A percentile compares a stretch with the other conserved stretches of the same genome.
Conservation (phyloP, 1,139 yeast species). For the Geotrichum carabidarum region DNA sequence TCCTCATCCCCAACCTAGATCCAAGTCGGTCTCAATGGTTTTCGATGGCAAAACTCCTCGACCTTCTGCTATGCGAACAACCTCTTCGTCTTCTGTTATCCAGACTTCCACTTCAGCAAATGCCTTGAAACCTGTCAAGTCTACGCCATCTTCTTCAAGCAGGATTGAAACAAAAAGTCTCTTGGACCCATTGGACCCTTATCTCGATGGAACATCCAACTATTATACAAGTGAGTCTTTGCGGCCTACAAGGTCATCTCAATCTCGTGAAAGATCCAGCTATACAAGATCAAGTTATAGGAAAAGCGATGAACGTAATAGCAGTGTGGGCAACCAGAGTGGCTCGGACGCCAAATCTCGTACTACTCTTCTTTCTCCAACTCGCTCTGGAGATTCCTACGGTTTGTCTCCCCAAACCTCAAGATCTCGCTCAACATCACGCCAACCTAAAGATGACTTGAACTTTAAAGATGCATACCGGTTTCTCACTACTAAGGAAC, state of each 20-base stretch:
- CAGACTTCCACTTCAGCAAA: not conserved
- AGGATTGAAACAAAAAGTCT: not conserved
- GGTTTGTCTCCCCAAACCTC: constrained; percentile 19
- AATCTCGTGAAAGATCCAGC: not conserved
- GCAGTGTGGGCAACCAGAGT: not conserved
- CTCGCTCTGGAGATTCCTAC: constrained; percentile 20
- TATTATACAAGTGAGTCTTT: not conserved
- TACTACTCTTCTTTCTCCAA: constrained; percentile 18
- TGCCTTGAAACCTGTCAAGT: constrained; percentile 5
- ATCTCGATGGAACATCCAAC: not conserved
- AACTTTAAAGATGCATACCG: constrained; percentile 28
- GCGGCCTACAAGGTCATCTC: constrained; percentile 13
- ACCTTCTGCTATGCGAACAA: not conserved
- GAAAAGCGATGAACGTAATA: not conserved
- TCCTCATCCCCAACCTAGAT: not conserved
- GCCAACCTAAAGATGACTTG: constrained; percentile 20
- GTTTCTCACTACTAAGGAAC: constrained; percentile 26
- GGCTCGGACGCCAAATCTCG: constrained; percentile 1
- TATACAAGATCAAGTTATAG: not conserved
- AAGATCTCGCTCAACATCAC: constrained; percentile 15
- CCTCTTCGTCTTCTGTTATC: not conserved
- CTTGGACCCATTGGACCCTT: not conserved
- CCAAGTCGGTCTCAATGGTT: not conserved
- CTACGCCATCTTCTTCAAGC: constrained; percentile 3
- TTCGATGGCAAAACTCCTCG: not conserved